Evolutionary conservation across 2,329 filamentous ascomycete genomes (phyloP).

Genomic region (Pyricularia pennisetigena): DNA sequence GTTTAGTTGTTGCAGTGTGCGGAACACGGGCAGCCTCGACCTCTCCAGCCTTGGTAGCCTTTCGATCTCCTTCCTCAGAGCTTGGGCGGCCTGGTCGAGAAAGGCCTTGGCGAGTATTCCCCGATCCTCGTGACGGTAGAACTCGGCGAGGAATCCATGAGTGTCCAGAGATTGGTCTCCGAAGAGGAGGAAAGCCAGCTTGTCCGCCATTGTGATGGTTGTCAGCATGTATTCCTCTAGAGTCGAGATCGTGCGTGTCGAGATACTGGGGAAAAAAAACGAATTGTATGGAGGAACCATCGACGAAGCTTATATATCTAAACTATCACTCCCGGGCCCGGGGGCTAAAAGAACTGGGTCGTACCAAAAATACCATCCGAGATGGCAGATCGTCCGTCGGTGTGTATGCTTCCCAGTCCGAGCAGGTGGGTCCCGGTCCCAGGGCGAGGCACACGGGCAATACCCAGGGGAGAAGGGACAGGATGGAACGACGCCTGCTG

Average conservation of each 20-base stretch:
- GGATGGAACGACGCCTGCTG: neutral
- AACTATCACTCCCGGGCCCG: conserved; percentile 2
- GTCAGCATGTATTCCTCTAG: conserved; percentile 5
- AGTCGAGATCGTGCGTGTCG: conserved; percentile 1
- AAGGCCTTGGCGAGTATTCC: conserved; percentile 50
- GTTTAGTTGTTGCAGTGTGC: conserved; percentile 53
- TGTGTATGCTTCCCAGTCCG: conserved; percentile 7
- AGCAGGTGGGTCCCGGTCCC: conserved; percentile 7
- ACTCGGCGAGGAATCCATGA: conserved; percentile 49
- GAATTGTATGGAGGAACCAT: neutral
- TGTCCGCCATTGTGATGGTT: conserved; percentile 29
- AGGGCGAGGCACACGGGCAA: conserved; percentile 1
- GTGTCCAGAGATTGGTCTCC: conserved; percentile 64
- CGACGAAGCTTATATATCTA: conserved; percentile 5
- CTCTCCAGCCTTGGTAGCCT: conserved; percentile 46
- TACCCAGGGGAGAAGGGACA: conserved; percentile 1
- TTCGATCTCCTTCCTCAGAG: conserved; percentile 50
- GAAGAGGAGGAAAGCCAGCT: conserved; percentile 51
- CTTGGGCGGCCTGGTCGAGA: conserved; percentile 45
- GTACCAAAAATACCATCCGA: conserved; percentile 14
- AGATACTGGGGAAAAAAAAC: neutral
- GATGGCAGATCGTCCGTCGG: conserved; percentile 10
- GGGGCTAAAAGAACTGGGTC: neutral
- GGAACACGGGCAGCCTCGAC: conserved; percentile 49
- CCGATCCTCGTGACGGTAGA: conserved; percentile 33